Conservation (phyloP, 202 grass and related monocot species). For the Musa balbisiana region DNA sequence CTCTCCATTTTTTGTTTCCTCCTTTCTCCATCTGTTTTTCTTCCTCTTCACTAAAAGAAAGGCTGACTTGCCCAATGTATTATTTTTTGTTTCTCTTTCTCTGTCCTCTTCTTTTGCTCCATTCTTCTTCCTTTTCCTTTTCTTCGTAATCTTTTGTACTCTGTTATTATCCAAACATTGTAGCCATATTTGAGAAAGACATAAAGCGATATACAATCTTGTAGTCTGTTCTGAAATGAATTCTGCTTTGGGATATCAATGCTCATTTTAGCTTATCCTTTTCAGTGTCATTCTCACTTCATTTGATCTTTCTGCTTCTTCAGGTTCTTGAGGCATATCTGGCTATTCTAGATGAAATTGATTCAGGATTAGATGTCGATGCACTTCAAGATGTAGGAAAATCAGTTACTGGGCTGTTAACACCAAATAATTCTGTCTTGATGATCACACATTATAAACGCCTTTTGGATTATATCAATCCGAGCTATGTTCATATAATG, state of each 20-base stretch:
- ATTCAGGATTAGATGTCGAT: conserved; percentile 97
- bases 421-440: conserved; percentile 63
- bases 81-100: too few species aligned
- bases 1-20: too few species aligned
- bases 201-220: too few species aligned
- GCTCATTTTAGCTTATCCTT: not conserved
- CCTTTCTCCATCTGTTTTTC: too few species aligned
- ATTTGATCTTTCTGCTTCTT: conserved; percentile 31
- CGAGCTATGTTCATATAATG: conserved; percentile 92
- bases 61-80: too few species aligned
- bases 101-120: too few species aligned
- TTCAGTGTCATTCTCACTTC: conserved; percentile 12
- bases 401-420: conserved; percentile 73
- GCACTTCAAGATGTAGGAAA: conserved; percentile 78
- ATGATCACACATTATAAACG: conserved; percentile 97
- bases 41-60: too few species aligned
- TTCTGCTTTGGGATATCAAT: not conserved
- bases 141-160: too few species aligned
- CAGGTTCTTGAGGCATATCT: conserved; percentile 88
- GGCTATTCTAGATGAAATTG: conserved; percentile 93
- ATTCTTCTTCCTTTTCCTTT: too few species aligned
- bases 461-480: conserved; percentile 80
- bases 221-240: not conserved
- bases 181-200: too few species aligned
- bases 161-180: too few species aligned